Conservation (phyloP, 805 yeast species). For the Torulaspora gathmanii region DNA sequence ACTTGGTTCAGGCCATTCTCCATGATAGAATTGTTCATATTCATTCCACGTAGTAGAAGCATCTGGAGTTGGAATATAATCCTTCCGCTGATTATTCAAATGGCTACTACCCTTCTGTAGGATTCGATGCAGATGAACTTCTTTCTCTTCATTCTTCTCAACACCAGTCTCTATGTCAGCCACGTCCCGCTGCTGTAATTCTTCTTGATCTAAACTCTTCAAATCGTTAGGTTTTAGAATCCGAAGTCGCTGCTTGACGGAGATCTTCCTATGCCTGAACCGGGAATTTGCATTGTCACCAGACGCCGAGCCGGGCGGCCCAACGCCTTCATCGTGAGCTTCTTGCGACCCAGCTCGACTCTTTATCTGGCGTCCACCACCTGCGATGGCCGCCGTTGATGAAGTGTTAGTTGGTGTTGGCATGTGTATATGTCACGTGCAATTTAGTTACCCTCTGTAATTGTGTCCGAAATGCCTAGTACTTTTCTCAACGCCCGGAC, state of each 20-base stretch:
- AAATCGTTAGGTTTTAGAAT: conserved; percentile 74
- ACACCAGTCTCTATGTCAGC: conserved; percentile 96
- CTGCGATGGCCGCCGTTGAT: background rate
- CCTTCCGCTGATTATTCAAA: conserved; percentile 41
- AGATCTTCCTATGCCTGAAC: conserved; percentile 90
- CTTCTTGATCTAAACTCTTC: conserved; percentile 64
- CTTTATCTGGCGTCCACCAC: conserved; percentile 9
- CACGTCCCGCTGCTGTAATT: conserved; percentile 65
- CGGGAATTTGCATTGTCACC: conserved; percentile 51
- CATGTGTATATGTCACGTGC: conserved; percentile 9
- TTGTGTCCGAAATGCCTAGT: conserved; percentile 1
- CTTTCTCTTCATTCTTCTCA: conserved; percentile 95
- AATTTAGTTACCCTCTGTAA: background rate
- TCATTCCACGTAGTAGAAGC: conserved; percentile 82
- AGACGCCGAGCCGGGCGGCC: conserved; percentile 10
- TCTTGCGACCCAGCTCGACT: conserved; percentile 7
- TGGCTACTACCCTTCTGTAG: conserved; percentile 51
- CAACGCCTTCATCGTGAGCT: conserved; percentile 3
- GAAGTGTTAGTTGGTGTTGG: conserved; percentile 12
- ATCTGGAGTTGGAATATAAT: conserved; percentile 93
- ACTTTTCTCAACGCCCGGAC: background rate
- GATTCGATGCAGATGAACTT: conserved; percentile 89
- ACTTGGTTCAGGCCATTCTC: conserved; percentile 64
- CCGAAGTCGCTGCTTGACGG: conserved; percentile 81
- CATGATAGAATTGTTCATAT: conserved; percentile 64